These are phyloP conservation scores for Nemania sp. DNA, from an alignment of 2,329 filamentous ascomycete genomes.

Conservation along the genomic window DNA sequence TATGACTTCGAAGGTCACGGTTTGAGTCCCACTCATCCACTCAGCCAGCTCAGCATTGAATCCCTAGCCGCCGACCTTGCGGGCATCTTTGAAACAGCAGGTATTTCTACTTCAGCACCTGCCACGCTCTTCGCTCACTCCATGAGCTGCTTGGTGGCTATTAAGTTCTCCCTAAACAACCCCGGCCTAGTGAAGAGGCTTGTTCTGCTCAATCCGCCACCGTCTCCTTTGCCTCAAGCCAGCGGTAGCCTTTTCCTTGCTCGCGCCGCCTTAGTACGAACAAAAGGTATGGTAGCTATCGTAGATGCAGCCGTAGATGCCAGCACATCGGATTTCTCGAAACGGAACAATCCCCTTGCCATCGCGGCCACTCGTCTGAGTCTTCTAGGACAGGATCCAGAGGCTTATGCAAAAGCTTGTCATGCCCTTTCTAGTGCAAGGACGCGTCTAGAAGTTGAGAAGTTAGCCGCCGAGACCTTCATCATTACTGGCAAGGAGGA, in stretches of 20 bases:
- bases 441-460: slow-evolving; percentile 13
- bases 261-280: slow-evolving; percentile 11
- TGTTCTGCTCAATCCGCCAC: slow-evolving; percentile 20
- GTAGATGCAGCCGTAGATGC: not conserved
- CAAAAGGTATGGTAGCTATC: slow-evolving; percentile 18
- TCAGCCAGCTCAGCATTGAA: slow-evolving; percentile 28
- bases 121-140: slow-evolving; percentile 35
- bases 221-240: slow-evolving; percentile 10
- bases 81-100: slow-evolving; percentile 14
- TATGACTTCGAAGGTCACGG: slow-evolving; percentile 38
- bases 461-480: slow-evolving; percentile 13
- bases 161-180: slow-evolving; percentile 22
- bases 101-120: slow-evolving; percentile 11
- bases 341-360: slow-evolving; percentile 21
- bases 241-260: not conserved
- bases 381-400: slow-evolving; percentile 33
- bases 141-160: slow-evolving; percentile 27
- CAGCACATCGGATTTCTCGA: not conserved
- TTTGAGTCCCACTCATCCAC: slow-evolving; percentile 32
- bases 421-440: slow-evolving; percentile 13
- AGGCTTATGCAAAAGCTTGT: slow-evolving; percentile 35
- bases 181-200: slow-evolving; percentile 17
- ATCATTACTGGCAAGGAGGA: slow-evolving; percentile 30
- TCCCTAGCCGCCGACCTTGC: slow-evolving; percentile 29
- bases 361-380: slow-evolving; percentile 20